Percentiles rank a stretch among this genome's conserved stretches.
Conservation (phyloP, 2,329 filamentous ascomycete genomes). For the Mycocentrospora acerina region DNA sequence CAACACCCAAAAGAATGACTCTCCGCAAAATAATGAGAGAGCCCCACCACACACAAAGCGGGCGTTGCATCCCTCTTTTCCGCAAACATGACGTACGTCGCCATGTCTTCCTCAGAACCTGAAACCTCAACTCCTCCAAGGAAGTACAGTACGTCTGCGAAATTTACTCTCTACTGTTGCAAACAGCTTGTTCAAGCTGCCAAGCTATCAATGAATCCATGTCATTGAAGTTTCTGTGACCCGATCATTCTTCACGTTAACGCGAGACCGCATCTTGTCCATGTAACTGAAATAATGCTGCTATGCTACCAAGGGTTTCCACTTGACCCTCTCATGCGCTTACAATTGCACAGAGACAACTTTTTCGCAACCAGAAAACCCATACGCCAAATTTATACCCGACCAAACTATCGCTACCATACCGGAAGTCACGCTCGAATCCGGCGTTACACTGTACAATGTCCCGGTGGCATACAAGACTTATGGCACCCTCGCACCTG, state of each 20-base stretch:
- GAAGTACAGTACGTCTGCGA: constrained; percentile 11
- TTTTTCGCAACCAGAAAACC: constrained; percentile 81
- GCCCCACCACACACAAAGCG: too few species aligned
- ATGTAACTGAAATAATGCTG: neutral
- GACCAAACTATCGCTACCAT: constrained; percentile 86
- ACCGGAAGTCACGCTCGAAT: constrained; percentile 89
- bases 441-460: constrained; percentile 80
- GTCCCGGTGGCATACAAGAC: constrained; percentile 67
- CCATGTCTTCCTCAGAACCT: too few species aligned
- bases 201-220: too few species aligned
- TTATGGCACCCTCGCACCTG: constrained; percentile 58
- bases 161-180: constrained; percentile 4
- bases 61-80: too few species aligned
- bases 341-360: constrained; percentile 34
- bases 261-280: neutral
- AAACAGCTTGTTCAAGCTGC: neutral
- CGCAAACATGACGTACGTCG: too few species aligned
- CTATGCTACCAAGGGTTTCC: neutral
- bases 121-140: too few species aligned
- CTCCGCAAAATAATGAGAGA: too few species aligned
- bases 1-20: too few species aligned
- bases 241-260: neutral
- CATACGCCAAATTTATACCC: constrained; percentile 80
- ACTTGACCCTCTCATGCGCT: constrained; percentile 6
- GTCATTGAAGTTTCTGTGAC: too few species aligned